These are phyloP conservation scores for Debaryomyces sp. DNA, from an alignment of 1,139 yeast species.

Conservation along the genomic window DNA sequence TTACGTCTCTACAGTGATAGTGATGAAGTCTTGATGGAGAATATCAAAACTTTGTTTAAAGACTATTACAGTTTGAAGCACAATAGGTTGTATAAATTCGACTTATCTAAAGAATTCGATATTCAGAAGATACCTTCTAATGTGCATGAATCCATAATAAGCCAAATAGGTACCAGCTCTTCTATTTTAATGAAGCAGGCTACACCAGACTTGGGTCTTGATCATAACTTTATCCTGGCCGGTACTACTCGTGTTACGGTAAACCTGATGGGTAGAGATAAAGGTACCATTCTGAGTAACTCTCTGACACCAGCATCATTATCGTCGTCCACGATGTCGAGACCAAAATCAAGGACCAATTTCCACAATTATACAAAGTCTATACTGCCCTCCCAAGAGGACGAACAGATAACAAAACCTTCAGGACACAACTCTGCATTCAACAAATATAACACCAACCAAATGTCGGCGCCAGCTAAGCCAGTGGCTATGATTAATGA, in stretches of 20 bases:
- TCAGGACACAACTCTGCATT: background rate
- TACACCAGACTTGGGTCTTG: background rate
- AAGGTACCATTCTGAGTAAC: background rate
- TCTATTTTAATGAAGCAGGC: background rate
- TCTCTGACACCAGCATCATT: background rate
- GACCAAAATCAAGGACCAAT: conserved; percentile 6
- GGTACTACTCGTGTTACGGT: conserved; percentile 11
- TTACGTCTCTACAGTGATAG: conserved; percentile 11
- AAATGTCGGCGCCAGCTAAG: background rate
- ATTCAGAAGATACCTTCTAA: conserved; percentile 35
- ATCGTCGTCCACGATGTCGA: background rate
- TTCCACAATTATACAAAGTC: conserved; percentile 6
- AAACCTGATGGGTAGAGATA: background rate
- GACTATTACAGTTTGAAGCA: conserved; percentile 31
- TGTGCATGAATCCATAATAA: conserved; percentile 31
- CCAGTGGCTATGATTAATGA: background rate
- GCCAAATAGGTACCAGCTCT: conserved; percentile 26
- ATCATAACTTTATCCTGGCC: conserved; percentile 9
- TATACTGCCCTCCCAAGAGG: background rate
- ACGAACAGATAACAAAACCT: background rate
- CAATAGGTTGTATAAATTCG: conserved; percentile 38
- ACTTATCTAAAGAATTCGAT: conserved; percentile 51
- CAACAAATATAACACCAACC: background rate
- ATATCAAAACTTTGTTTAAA: conserved; percentile 25
- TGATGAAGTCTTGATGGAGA: conserved; percentile 18